Base-by-base conservation (phyloP, 371 early-diverging fungal genomes). In the Mucor racemosus region DNA sequence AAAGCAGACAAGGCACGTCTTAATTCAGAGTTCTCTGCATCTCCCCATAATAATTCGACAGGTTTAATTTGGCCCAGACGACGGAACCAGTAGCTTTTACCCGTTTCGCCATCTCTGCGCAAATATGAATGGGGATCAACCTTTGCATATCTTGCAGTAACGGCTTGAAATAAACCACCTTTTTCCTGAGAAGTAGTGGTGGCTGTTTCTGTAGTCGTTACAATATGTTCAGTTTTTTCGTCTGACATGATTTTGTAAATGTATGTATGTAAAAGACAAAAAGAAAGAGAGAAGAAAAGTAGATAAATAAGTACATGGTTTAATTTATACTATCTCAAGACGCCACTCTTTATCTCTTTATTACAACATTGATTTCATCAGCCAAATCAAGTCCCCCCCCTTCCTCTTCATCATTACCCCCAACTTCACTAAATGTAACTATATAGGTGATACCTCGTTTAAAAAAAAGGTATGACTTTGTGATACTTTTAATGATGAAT, bases 41-140 rank as follows among this genome's bases (percentile, higher is more conserved):
- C 86, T 33, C 74, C 76, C 58, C 73, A 76, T 11, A 81, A 64
- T 56, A 80, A 75, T 58, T 87, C 88, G 17, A 85, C 77, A 7
- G 86, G 82, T 61, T 86, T 85, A 55, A 85, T 79, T 5, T 81
- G 76, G 60, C 75, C 62, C 7, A 87, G 74, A 53, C 84, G 75
- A 35, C 88, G 81, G n/a, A 71, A 58, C 73, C 82, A 84, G 58
- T 68, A 87, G 3, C 67, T 76, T 4, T 40, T 40, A 33, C 65
- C 59, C 9, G 73, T 64, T 68, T 86, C 85, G 38, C 75, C 76
- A 13, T 77, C 78, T 58, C 75, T 76, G 21, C 79, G 78, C 36
- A 76, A 63, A 41, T 83, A 80, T 50, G 73, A 69, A n/a, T 71
- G 59, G 9, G 83, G 77, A 68, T 76, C 72, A 17, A 71, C 69